Evolutionary conservation across 352 stramenopile genomes (phyloP), one percentile per base, ranked within the genome.

Genomic region (Phytophthora cactorum): DNA sequence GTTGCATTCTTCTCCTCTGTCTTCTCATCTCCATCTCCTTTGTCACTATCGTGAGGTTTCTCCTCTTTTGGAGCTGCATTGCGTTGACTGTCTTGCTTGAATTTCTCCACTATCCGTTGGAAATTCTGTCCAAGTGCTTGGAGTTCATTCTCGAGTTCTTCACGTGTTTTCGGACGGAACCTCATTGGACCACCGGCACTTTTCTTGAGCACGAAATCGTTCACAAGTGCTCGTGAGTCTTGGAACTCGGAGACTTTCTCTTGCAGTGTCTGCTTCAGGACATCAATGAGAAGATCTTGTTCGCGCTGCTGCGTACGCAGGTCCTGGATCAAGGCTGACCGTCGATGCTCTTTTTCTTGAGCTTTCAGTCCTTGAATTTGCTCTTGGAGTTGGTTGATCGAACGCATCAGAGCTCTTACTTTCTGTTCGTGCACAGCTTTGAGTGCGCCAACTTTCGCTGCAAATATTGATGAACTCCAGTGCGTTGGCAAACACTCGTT

Each of bases 151-250:
- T 95, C 88, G 6, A 97, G 78, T 70, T 97, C 89, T 65, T 97
- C 91, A 5, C 91, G 71, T 0, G 81, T 89, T 71, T 93, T 96
- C 0, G 91, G 87, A 6, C 91, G 83, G 54, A 97, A 96, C 5
- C 89, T 81, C 60, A 93, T 69, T 11, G 85, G 87, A 5, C 74
- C 89, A 22, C 91, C 88, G 10, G 93, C 67, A 5, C 81, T 76
- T 63, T 94, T 94, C 46, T 93, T 91, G 8, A 94, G 70, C 15
- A 97, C 77, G 25, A 95, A 93, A n/a, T 96, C 87, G 57, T 97
- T 96, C 0, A 95, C 86, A 17, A 86, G 58, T 5, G 78, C 79
- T 7, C 75, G 55, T 1, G 79, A 89, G 25, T 88, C 75, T 32
- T 89, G 70, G 49, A 93, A 93, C 65, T 91, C 84, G 0, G 77